Percentiles rank a stretch among this genome's conserved stretches.
Conservation (phyloP, 768 basidiomycete genomes). For the Boletus vinaceobasis region DNA sequence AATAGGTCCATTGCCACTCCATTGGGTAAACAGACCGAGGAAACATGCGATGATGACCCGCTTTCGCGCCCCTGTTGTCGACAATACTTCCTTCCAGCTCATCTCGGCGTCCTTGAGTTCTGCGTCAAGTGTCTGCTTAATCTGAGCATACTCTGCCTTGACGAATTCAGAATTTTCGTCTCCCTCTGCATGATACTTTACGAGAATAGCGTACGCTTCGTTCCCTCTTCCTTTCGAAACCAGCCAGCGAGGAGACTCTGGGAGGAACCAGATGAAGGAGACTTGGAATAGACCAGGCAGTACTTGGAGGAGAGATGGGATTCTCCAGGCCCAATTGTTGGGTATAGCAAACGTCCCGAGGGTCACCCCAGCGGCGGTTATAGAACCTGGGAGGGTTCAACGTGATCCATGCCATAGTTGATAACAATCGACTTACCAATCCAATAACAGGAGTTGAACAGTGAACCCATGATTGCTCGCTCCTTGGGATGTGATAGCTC, state of each 20-base stretch:
- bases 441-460: slow-evolving; percentile 10
- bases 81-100: neutral
- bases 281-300: slow-evolving; percentile 53
- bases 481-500: slow-evolving; percentile 25
- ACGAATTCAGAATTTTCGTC: slow-evolving; percentile 50
- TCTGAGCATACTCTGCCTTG: slow-evolving; percentile 55
- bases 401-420: too few relatives aligned
- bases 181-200: slow-evolving; percentile 61
- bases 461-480: slow-evolving; percentile 10
- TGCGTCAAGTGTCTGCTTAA: slow-evolving; percentile 48
- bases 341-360: slow-evolving; percentile 61
- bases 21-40: slow-evolving; percentile 14
- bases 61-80: slow-evolving; percentile 12
- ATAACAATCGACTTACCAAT: slow-evolving; percentile 5
- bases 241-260: slow-evolving; percentile 66
- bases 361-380: slow-evolving; percentile 47
- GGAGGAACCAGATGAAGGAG: slow-evolving; percentile 53
- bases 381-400: slow-evolving; percentile 8
- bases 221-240: slow-evolving; percentile 52
- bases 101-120: slow-evolving; percentile 3
- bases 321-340: slow-evolving; percentile 66
- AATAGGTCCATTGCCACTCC: slow-evolving; percentile 10
- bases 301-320: slow-evolving; percentile 57
- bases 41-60: slow-evolving; percentile 11
- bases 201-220: slow-evolving; percentile 47